Conservation (phyloP, 179 eudicot genomes). For the Silene vulgaris region DNA sequence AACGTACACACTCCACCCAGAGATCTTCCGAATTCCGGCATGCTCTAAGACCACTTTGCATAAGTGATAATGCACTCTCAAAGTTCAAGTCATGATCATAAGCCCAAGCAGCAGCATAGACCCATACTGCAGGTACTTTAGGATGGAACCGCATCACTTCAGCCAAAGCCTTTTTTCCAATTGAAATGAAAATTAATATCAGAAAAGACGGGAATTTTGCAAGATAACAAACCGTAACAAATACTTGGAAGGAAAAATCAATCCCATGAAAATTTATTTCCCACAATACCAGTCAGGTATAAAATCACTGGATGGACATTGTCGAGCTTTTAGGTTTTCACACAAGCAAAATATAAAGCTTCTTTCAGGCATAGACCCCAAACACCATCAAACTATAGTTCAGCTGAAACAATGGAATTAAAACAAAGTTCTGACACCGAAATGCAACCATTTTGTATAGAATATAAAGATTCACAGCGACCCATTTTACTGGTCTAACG, state of each 20-base stretch:
- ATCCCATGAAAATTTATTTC: neutral
- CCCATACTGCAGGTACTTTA: conserved; percentile 85
- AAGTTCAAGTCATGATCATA: conserved; percentile 76
- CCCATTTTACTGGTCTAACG: neutral
- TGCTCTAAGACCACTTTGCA: conserved; percentile 83
- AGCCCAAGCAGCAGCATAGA: conserved; percentile 95
- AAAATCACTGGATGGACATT: neutral
- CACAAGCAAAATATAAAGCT: neutral
- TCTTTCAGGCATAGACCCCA: neutral
- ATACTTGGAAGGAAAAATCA: neutral
- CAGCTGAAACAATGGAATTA: neutral
- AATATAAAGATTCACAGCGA: neutral
- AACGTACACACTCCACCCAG: conserved; percentile 86
- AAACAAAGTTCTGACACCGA: too few species aligned
- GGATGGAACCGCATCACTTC: conserved; percentile 78
- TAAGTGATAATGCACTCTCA: conserved; percentile 69
- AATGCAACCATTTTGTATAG: neutral
- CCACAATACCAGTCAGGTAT: neutral
- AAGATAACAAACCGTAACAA: neutral
- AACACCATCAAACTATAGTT: neutral
- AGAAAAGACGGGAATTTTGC: neutral
- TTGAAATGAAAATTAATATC: conserved; percentile 1
- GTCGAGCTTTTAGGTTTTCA: neutral
- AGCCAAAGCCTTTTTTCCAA: conserved; percentile 55
- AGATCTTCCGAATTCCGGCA: conserved; percentile 86